These are phyloP conservation scores for Bidens hawaiensis DNA, from an alignment of 140 eudicot genomes.

Conservation along the genomic window DNA sequence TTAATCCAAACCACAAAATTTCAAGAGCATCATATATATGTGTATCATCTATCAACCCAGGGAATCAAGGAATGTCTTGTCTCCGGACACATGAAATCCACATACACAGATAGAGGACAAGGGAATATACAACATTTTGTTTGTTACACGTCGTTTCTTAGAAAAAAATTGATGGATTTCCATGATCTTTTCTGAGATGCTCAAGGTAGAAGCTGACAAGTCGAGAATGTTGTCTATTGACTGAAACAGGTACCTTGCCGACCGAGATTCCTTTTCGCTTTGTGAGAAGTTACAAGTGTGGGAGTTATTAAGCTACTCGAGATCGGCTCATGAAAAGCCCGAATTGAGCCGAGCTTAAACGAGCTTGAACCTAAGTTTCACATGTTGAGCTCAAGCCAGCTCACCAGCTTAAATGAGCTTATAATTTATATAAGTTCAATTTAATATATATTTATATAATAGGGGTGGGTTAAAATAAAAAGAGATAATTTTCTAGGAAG, in stretches of 20 bases:
- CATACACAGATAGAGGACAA: constrained; percentile 19
- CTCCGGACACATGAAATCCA: constrained; percentile 10
- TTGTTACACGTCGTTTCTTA: constrained; percentile 16
- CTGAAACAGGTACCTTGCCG: constrained; percentile 19
- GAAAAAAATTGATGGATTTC: constrained; percentile 18
- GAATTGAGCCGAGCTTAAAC: too few relatives aligned
- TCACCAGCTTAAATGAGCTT: too few relatives aligned
- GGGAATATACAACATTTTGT: constrained; percentile 15
- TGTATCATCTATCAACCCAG: background rate
- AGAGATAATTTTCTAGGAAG: too few relatives aligned
- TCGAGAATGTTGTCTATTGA: constrained; percentile 22
- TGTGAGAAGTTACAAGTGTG: background rate
- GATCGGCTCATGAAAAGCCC: too few relatives aligned
- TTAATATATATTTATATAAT: too few relatives aligned
- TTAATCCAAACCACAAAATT: constrained; percentile 18
- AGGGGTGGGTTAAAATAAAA: too few relatives aligned
- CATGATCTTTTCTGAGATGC: constrained; percentile 17
- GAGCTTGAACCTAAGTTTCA: too few relatives aligned
- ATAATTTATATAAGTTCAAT: too few relatives aligned
- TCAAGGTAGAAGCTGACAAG: constrained; percentile 23
- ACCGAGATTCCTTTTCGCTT: background rate
- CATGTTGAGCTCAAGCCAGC: too few relatives aligned
- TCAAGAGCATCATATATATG: constrained; percentile 18
- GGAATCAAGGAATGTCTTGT: constrained; percentile 25
- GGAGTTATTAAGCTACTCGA: too few relatives aligned